Base-by-base conservation (phyloP, 73 alveolate species). In the Blepharisma japonicum region DNA sequence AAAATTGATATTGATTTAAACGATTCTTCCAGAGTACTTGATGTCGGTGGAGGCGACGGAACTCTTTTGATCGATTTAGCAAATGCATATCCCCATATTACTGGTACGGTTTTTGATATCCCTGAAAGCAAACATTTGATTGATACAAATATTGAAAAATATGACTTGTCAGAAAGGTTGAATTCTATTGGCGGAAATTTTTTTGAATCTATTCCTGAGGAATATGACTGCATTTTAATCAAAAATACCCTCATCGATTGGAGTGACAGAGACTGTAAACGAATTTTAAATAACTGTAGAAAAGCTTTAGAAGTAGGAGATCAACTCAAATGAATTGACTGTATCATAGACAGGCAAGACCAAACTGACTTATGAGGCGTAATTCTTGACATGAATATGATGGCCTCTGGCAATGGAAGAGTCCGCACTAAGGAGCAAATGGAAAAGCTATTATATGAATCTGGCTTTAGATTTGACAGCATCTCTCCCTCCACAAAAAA, bases 11-110 rank as follows among this genome's bases (percentile, higher is more conserved):
- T 32, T 32, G 42, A 32, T 32, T 32, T 32, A 32, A 32, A 32
- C 42, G 42, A 32, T 32, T 32, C 42, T 32, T 32, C 42, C 42
- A 32, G 42, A 32, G 42, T 53, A 20, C 67, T 53, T 53, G 67
- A 53, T 53, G 67, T 53, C 4, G 67, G 67, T 14, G 67, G 67
- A 53, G 67, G 67, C 4, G 67, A 53, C 23, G 67, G 67, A 53
- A 14, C 67, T 0, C 67, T 53, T 14, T 53, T 20, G 4, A 53
- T 53, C 23, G n/a, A 11, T 11, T 20, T 53, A 53, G n/a, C 23
- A 53, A 14, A 11, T 53, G 23, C 27, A 1, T 4, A 53, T 20
- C 67, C 67, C n/a, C 27, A 53, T 20, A 53, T 14, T 11, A 11
- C n/a, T 53, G n/a, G n/a, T 53, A 20, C 27, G 5, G 67, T 53